Evolutionary conservation across 75 land plant genomes (phyloP).

Genomic region (Isoetes taiwanensis): DNA sequence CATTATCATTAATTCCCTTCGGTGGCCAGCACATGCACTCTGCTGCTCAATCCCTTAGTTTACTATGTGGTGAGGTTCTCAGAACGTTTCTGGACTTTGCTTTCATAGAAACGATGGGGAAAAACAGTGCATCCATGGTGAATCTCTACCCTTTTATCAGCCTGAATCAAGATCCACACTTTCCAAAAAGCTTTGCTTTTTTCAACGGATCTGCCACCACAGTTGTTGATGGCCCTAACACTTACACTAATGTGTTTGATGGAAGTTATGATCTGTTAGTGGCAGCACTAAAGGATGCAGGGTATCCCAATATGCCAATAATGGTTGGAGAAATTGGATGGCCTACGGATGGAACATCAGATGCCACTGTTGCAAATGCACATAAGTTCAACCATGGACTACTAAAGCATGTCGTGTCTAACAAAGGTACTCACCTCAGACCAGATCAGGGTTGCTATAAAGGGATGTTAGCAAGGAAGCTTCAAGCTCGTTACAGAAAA

Average conservation of each 20-base stretch:
- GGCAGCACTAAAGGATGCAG: constrained; percentile 40
- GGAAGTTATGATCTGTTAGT: constrained; percentile 53
- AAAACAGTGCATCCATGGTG: constrained; percentile 45
- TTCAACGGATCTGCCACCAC: constrained; percentile 23
- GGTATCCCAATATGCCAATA: constrained; percentile 32
- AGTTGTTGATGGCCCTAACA: constrained; percentile 28
- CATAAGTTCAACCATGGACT: constrained; percentile 42
- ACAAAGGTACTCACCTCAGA: constrained; percentile 46
- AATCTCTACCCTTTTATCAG: constrained; percentile 75
- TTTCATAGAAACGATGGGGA: no score
- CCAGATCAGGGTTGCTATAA: no score
- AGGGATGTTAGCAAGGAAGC: no score
- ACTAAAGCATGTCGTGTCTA: constrained; percentile 22
- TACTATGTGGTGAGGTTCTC: no score
- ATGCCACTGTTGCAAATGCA: constrained; percentile 35
- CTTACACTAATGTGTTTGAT: constrained; percentile 59
- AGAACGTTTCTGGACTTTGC: no score
- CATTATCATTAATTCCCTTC: no score
- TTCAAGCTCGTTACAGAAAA: no score
- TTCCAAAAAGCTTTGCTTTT: constrained; percentile 63
- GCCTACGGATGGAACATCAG: constrained; percentile 57
- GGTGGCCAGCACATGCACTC: no score
- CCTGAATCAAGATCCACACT: constrained; percentile 29
- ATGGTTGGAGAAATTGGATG: constrained; percentile 69
- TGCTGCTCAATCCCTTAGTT: no score